Base-by-base conservation (phyloP, 139 green algal genomes). In the Ulvella scutata region DNA sequence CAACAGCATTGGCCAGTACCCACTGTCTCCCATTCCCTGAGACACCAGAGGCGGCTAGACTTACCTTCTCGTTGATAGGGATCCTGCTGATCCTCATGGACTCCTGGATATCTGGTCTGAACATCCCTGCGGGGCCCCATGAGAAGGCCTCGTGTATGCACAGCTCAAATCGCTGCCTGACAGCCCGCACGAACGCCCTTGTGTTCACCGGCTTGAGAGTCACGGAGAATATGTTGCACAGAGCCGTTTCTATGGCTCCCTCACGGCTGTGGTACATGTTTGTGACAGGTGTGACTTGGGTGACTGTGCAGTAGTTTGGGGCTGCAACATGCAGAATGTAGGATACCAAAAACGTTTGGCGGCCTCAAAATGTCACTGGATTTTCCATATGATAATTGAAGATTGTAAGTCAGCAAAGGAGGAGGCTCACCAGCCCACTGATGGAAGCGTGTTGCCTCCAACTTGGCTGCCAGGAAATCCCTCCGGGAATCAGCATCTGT, bases 221-320 rank as follows among this genome's bases (percentile, higher is more conserved):
- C n/a, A 26, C 51, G 13, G 51, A 67, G 51, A 67, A 67, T 67
- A 67, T 67, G 51, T 67, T 67, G 51, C 51, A 67, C 51, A 67
- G 51, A 6, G 51, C 51, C 7, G 51, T 34, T 10, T 23, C 17
- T n/a, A 67, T 36, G 13, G 33, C 33, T n/a, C 17, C 13, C n/a
- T 67, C 20, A 29, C 31, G 51, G 51, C 33, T 26, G 13, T 36
- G 13, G 13, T 36, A 26, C n/a, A 67, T 9, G 4, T n/a, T n/a
- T 1, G 51, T 29, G 13, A 26, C 17, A 10, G 51, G n/a, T 67
- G 51, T 67, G 9, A 67, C 51, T 26, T 67, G 51, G 13, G 51
- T 67, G 51, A 67, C 33, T 10, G 51, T 67, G 51, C 51, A 36
- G 13, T 67, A 26, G n/a, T 26, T 36, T 29, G 51, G 51, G 0